Evolutionary conservation across 345 rosid genomes (phyloP).

Genomic region (Hibiscus mutabilis): DNA sequence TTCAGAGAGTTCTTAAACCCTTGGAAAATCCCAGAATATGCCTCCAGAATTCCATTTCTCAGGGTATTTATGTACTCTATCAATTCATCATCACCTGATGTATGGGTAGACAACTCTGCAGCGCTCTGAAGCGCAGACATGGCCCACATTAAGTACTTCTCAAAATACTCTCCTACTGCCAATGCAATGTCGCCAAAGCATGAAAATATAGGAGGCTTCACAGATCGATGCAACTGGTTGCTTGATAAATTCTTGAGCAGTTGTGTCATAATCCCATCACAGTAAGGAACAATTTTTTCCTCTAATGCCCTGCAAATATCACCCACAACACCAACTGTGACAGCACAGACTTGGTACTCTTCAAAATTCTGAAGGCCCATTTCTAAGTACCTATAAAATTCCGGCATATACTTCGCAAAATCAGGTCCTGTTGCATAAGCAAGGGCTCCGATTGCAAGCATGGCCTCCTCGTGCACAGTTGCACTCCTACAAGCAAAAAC

Average conservation of each 20-base stretch:
- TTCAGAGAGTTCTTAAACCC: constrained; percentile 70
- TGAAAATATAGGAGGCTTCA: constrained; percentile 73
- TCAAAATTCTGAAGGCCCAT: constrained; percentile 69
- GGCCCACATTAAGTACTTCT: constrained; percentile 59
- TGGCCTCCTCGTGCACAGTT: constrained; percentile 76
- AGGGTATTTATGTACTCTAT: constrained; percentile 60
- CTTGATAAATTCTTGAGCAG: constrained; percentile 76
- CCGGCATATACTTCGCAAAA: constrained; percentile 69
- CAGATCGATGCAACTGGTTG: constrained; percentile 69
- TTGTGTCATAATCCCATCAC: constrained; percentile 76
- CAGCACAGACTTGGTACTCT: constrained; percentile 34
- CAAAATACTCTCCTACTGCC: constrained; percentile 68
- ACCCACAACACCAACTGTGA: constrained; percentile 73
- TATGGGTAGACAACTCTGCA: constrained; percentile 58
- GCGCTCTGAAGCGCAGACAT: constrained; percentile 79
- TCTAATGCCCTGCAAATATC: constrained; percentile 65
- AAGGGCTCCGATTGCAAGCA: constrained; percentile 75
- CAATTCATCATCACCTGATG: constrained; percentile 65
- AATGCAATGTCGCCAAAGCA: constrained; percentile 72
- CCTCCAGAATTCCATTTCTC: constrained; percentile 70
- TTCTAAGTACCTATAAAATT: constrained; percentile 62
- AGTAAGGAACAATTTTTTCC: constrained; percentile 53
- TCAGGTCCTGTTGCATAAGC: constrained; percentile 65
- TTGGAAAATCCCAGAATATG: constrained; percentile 75
- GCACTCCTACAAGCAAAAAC: constrained; percentile 72